Evolutionary conservation across 1,139 yeast genomes (phyloP).

Genomic region (Geotrichum fermentans): DNA sequence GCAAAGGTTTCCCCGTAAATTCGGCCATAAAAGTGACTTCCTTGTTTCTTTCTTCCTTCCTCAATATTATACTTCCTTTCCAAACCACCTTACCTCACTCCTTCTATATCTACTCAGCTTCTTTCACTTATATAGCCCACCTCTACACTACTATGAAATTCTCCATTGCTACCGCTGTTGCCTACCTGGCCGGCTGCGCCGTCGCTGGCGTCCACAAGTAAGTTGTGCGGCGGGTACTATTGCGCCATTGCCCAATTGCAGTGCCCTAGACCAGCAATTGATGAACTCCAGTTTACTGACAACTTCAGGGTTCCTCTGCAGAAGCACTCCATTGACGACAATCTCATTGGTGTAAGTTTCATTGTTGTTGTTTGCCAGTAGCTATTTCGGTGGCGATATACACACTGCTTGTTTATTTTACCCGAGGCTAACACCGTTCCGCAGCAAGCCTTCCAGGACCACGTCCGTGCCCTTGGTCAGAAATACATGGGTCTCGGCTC

Average conservation of each 20-base stretch:
- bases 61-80: background rate
- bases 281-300: too few relatives aligned
- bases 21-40: too few relatives aligned
- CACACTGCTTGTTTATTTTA: background rate
- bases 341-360: constrained; percentile 48
- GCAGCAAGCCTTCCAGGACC: constrained; percentile 48
- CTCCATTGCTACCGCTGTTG: constrained; percentile 45
- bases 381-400: constrained; percentile 1
- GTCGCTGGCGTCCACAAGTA: constrained; percentile 47
- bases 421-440: background rate
- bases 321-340: constrained; percentile 60
- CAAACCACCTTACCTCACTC: background rate
- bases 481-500: constrained; percentile 62
- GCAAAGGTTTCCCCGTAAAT: background rate
- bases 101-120: background rate
- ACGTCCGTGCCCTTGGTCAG: constrained; percentile 63
- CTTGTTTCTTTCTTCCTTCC: background rate
- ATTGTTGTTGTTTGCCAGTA: background rate
- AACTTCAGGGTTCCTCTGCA: constrained; percentile 48
- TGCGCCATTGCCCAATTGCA: background rate
- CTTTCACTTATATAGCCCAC: background rate
- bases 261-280: background rate
- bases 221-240: constrained; percentile 20
- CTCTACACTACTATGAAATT: constrained; percentile 24
- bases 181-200: constrained; percentile 43